Percentiles rank a stretch among this genome's conserved stretches.
Conservation (phyloP, 75 land plant genomes). For the Pseudotsuga menziesii region DNA sequence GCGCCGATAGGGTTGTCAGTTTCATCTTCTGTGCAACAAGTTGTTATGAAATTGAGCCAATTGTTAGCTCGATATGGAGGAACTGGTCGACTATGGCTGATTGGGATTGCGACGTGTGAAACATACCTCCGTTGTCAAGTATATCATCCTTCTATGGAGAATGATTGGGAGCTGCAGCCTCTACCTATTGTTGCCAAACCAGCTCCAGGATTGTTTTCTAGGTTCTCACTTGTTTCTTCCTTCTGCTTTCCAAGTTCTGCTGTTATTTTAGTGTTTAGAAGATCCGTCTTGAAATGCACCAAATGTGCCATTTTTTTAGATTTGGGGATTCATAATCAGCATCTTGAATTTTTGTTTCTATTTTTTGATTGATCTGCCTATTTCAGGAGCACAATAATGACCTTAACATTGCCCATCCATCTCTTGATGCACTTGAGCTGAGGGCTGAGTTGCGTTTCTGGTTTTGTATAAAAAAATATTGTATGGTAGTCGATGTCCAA, state of each 20-base stretch:
- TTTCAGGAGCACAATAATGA: background rate
- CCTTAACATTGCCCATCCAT: background rate
- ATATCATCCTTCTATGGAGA: conserved; percentile 65
- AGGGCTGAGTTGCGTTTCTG: background rate
- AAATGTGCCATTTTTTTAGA: background rate
- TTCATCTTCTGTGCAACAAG: conserved; percentile 28
- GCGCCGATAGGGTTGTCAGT: conserved; percentile 10
- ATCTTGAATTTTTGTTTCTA: background rate
- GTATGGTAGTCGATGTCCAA: background rate
- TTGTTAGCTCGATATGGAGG: conserved; percentile 18
- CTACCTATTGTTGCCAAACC: conserved; percentile 46
- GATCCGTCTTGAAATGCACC: background rate
- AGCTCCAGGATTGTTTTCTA: conserved; percentile 21
- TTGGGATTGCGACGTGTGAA: conserved; percentile 50
- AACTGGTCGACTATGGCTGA: conserved; percentile 32
- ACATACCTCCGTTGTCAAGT: conserved; percentile 73
- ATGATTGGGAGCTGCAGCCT: conserved; percentile 83
- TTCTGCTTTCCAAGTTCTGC: background rate
- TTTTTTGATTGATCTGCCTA: background rate
- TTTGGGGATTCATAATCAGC: background rate
- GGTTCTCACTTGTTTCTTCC: conserved; percentile 11
- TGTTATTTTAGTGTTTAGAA: background rate
- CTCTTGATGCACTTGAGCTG: background rate
- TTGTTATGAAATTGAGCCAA: conserved; percentile 23
- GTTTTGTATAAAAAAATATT: background rate